Evolutionary conservation across 257 asterid genomes (phyloP).

Genomic region (Capsicum chinense): DNA sequence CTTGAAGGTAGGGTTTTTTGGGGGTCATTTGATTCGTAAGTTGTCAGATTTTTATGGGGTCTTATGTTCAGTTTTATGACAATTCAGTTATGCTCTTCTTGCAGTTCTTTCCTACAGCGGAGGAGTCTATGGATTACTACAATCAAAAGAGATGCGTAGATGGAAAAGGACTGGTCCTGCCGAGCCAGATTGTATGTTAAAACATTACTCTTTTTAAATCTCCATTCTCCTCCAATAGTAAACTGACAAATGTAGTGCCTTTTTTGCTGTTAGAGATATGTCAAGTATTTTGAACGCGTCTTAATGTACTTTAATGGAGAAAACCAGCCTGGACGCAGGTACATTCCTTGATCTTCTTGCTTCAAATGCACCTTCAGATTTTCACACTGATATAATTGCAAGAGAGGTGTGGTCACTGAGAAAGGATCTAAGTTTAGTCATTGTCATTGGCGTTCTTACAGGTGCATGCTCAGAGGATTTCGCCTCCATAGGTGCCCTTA

Average conservation of each 20-base stretch:
- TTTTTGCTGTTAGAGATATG: conserved; percentile 69
- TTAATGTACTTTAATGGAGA: conserved; percentile 91
- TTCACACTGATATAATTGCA: conserved; percentile 20
- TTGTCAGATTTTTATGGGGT: neutral
- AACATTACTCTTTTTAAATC: neutral
- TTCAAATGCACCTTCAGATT: conserved; percentile 6
- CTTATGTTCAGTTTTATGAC: conserved; percentile 19
- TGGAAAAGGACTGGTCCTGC: conserved; percentile 95
- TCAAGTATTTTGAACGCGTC: conserved; percentile 92
- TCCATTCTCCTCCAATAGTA: neutral
- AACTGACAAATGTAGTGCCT: conserved; percentile 25
- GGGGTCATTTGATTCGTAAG: neutral
- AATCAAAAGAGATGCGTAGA: conserved; percentile 95
- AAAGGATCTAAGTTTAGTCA: neutral
- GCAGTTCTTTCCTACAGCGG: conserved; percentile 98
- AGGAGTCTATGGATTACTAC: conserved; percentile 93
- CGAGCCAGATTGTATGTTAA: conserved; percentile 93
- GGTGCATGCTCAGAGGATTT: conserved; percentile 97
- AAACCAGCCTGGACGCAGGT: conserved; percentile 99
- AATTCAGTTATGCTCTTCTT: conserved; percentile 25
- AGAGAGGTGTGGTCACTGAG: conserved; percentile 5
- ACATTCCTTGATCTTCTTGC: conserved; percentile 31
- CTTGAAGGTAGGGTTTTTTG: conserved; percentile 60
- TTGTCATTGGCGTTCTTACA: conserved; percentile 40
- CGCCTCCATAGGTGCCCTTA: conserved; percentile 95